Base-by-base conservation (phyloP, 2,329 filamentous ascomycete species). In the Talaromyces amestolkiae region DNA sequence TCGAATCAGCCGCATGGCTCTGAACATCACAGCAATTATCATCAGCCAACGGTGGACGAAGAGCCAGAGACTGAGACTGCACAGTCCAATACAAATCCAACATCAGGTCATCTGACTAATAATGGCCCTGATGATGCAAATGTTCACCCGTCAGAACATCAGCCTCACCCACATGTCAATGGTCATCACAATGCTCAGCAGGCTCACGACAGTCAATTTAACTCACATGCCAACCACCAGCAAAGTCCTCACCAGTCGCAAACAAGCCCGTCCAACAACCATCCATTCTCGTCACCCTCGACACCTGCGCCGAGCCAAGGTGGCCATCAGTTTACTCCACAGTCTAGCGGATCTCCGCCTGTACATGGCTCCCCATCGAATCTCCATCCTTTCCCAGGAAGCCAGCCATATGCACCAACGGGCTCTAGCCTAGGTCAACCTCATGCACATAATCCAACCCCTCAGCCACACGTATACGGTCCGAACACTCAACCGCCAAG, bases 261-360 rank as follows among this genome's bases (percentile, higher is more conserved):
- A 37, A 7, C 31, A 13, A 8, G 1, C 9, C 53, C 31, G 15
- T 33, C 53, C 31, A 45, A 41, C 56, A 43, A n/a, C 13, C 39
- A 45, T 7, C 56, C 56, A 27, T 43, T 43, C 37, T 59, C 56
- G 39, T 45, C 39, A 33, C 56, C 56, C 1, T 17, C 35, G 31
- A 59, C 56, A 45, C 56, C 56, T 1, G n/a, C 56, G 8, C 56
- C 56, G 13, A 43, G 37, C 7, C 37, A 59, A 13, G 37, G 56
- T 31, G 39, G 37, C 19, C 10, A 59, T 43, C 56, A 59, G 24
- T 45, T 59, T n/a, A 59, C 37, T 59, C 22, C 56, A 24, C 56
- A 59, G 13, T 43, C 56, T n/a, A 27, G 22, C 3, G 35, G 19
- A 22, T 41, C 37, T n/a, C 37, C 56, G 15, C 24, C 19, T 43